phyloP scores from a whole-genome alignment of 805 yeast genomes.

The Ogataea methylovora region DNA sequence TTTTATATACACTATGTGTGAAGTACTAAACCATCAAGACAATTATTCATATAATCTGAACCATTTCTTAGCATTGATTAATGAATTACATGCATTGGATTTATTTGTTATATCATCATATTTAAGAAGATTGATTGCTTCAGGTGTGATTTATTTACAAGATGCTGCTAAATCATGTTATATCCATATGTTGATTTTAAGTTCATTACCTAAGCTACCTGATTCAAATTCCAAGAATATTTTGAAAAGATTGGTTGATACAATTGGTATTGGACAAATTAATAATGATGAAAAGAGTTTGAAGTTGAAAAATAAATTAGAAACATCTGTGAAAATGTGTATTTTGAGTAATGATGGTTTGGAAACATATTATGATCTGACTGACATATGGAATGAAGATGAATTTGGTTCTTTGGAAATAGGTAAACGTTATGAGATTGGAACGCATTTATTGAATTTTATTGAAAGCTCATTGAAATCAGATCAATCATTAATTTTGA shows the following conservation, averaged over 20 bases:
- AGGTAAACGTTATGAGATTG: slow-evolving; percentile 7
- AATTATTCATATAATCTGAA: slow-evolving; percentile 12
- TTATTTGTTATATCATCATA: slow-evolving; percentile 58
- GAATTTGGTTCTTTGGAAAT: slow-evolving; percentile 8
- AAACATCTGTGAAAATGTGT: no score
- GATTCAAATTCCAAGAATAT: slow-evolving; percentile 29
- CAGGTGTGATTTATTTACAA: slow-evolving; percentile 68
- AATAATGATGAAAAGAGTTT: slow-evolving; percentile 3
- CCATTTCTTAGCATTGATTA: slow-evolving; percentile 38
- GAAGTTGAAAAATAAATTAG: slow-evolving; percentile 5
- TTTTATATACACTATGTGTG: slow-evolving; percentile 23
- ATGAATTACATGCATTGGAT: slow-evolving; percentile 39
- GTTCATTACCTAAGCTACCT: slow-evolving; percentile 48
- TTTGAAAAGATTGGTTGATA: slow-evolving; percentile 18
- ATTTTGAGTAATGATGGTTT: no score
- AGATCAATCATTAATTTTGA: no score
- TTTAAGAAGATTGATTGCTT: slow-evolving; percentile 72
- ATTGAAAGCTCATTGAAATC: not conserved
- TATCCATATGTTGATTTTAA: slow-evolving; percentile 49
- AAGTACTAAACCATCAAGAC: slow-evolving; percentile 16
- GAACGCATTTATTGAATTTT: slow-evolving; percentile 7
- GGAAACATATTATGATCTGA: no score
- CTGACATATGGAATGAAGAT: slow-evolving; percentile 6
- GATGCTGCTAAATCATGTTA: slow-evolving; percentile 42
- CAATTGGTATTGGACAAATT: slow-evolving; percentile 14